Conservation (phyloP, 1,139 yeast genomes). For the Kazachstania sp. region DNA sequence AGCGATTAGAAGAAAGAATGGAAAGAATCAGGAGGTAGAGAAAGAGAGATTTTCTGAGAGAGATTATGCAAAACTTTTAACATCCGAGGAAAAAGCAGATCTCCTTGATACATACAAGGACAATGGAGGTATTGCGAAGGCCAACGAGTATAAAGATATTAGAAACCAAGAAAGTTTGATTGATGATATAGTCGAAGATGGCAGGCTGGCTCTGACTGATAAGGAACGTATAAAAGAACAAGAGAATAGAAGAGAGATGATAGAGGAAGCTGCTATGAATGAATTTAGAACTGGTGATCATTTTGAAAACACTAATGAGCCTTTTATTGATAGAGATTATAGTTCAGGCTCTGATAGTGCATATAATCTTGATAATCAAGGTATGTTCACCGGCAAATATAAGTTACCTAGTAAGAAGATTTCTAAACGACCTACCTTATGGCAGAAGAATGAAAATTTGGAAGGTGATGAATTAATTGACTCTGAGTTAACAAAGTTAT, state of each 20-base stretch:
- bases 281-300: too few species aligned
- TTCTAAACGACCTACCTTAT: not conserved
- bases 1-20: not conserved
- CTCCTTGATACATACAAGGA: constrained; percentile 14
- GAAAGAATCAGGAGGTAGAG: not conserved
- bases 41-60: constrained; percentile 10
- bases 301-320: too few species aligned
- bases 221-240: constrained; percentile 9
- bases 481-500: not conserved
- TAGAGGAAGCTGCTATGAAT: constrained; percentile 11
- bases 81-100: constrained; percentile 19
- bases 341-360: too few species aligned
- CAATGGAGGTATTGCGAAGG: constrained; percentile 12
- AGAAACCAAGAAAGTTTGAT: not conserved
- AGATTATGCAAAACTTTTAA: constrained; percentile 18
- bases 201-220: constrained; percentile 13
- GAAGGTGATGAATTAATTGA: not conserved
- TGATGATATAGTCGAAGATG: constrained; percentile 5
- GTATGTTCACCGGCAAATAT: too few species aligned
- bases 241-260: constrained; percentile 8
- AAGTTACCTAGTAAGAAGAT: too few species aligned
- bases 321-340: too few species aligned
- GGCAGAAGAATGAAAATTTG: not conserved
- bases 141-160: constrained; percentile 7
- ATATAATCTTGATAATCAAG: too few species aligned